Evolutionary conservation across 495 filamentous ascomycete species (phyloP).

Genomic region (Lepraria neglecta): DNA sequence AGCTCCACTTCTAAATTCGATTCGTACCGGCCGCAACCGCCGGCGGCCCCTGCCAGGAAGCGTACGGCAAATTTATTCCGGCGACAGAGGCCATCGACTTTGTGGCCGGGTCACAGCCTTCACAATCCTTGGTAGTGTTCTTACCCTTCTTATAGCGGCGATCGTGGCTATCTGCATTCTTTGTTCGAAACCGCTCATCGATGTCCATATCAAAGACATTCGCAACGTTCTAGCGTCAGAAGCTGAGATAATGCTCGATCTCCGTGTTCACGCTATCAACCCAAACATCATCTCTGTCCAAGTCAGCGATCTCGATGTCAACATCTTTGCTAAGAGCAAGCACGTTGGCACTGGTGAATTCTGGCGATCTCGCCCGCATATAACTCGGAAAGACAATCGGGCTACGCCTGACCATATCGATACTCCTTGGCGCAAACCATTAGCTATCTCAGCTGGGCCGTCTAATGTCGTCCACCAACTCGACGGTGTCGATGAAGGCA

Average conservation of each 20-base stretch:
- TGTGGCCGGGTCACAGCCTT: constrained; percentile 74
- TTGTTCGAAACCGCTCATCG: constrained; percentile 77
- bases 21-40: constrained; percentile 57
- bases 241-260: constrained; percentile 90
- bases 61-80: constrained; percentile 67
- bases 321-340: constrained; percentile 88
- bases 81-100: constrained; percentile 56
- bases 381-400: background rate
- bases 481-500: constrained; percentile 58
- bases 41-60: constrained; percentile 52
- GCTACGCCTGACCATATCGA: background rate
- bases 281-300: constrained; percentile 84
- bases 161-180: constrained; percentile 81
- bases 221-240: constrained; percentile 87
- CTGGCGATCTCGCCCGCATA: constrained; percentile 49
- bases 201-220: constrained; percentile 69
- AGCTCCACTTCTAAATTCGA: constrained; percentile 70
- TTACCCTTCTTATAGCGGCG: constrained; percentile 70
- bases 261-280: constrained; percentile 81
- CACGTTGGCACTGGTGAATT: constrained; percentile 72
- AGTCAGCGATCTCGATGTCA: constrained; percentile 76
- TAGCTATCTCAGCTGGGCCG: background rate
- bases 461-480: constrained; percentile 15
- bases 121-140: constrained; percentile 63
- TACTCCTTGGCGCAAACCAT: background rate